Evolutionary conservation across 2,329 filamentous ascomycete genomes (phyloP).

Genomic region (Curvularia sp.): DNA sequence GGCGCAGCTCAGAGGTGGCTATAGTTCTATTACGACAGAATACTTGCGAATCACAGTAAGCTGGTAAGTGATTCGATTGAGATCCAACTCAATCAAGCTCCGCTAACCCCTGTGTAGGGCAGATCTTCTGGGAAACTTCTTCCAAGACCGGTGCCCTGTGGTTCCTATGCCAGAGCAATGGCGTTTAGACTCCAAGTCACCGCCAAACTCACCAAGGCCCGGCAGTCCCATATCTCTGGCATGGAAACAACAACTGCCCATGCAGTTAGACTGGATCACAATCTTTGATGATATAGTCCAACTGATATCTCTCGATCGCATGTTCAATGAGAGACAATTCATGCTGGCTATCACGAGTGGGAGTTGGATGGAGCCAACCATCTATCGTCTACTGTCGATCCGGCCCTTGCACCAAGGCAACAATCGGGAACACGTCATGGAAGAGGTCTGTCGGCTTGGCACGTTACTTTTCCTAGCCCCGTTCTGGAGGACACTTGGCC

Average conservation of each 20-base stretch:
- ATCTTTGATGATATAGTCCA: slow-evolving; percentile 40
- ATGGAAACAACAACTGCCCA: slow-evolving; percentile 60
- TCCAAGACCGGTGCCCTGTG: slow-evolving; percentile 37
- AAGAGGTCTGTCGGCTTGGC: slow-evolving; percentile 42
- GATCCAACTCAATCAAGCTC: background rate
- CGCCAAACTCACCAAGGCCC: slow-evolving; percentile 67
- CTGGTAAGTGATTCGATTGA: slow-evolving; percentile 25
- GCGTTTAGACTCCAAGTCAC: slow-evolving; percentile 50
- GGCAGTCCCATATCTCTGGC: slow-evolving; percentile 61
- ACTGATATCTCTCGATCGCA: slow-evolving; percentile 34
- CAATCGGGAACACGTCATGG: slow-evolving; percentile 28
- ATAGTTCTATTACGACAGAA: slow-evolving; percentile 30
- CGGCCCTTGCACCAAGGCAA: slow-evolving; percentile 28
- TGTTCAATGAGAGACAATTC: slow-evolving; percentile 33
- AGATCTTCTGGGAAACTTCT: slow-evolving; percentile 39
- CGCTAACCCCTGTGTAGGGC: slow-evolving; percentile 26
- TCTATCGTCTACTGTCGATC: slow-evolving; percentile 36
- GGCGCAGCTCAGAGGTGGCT: slow-evolving; percentile 34
- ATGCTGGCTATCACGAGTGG: slow-evolving; percentile 34
- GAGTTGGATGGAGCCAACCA: slow-evolving; percentile 40
- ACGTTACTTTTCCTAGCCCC: slow-evolving; percentile 39
- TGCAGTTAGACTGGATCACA: slow-evolving; percentile 34
- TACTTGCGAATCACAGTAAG: slow-evolving; percentile 39
- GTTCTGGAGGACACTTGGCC: slow-evolving; percentile 36
- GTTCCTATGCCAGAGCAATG: slow-evolving; percentile 36